phyloP scores from a whole-genome alignment of 2,329 filamentous ascomycete species.

The Monosporascus sp. region DNA sequence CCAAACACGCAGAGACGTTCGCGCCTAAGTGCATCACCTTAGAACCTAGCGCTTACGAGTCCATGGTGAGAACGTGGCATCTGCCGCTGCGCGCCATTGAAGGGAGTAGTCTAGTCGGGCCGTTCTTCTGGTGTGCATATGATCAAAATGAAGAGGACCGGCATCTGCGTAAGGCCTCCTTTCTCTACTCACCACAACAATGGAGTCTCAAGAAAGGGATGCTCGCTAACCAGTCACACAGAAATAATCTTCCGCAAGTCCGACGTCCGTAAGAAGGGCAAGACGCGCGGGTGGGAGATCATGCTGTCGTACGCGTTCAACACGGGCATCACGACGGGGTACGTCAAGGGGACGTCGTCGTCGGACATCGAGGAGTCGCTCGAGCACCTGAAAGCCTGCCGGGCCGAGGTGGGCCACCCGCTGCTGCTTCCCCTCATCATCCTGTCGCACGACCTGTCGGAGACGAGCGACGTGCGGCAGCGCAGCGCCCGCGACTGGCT shows the following conservation, averaged over 20 bases:
- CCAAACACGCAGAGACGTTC: slow-evolving; percentile 54
- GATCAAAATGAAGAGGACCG: slow-evolving; percentile 53
- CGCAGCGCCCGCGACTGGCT: slow-evolving; percentile 59
- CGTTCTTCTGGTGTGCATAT: slow-evolving; percentile 57
- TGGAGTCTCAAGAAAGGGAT: neutral
- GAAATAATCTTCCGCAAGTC: slow-evolving; percentile 61
- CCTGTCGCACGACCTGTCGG: slow-evolving; percentile 52
- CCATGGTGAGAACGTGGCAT: slow-evolving; percentile 50
- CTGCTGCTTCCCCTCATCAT: slow-evolving; percentile 55
- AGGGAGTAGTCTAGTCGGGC: slow-evolving; percentile 53
- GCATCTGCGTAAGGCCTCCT: slow-evolving; percentile 45
- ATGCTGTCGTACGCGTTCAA: slow-evolving; percentile 55
- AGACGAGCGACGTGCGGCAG: slow-evolving; percentile 54
- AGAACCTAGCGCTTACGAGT: slow-evolving; percentile 42
- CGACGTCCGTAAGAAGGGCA: slow-evolving; percentile 60
- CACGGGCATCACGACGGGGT: slow-evolving; percentile 53
- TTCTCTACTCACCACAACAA: too few species aligned
- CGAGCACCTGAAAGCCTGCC: slow-evolving; percentile 44
- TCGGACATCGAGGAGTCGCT: slow-evolving; percentile 49
- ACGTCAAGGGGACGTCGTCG: slow-evolving; percentile 54
- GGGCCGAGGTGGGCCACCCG: slow-evolving; percentile 48
- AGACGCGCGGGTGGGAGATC: slow-evolving; percentile 59
- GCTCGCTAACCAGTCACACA: slow-evolving; percentile 14
- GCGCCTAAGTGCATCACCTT: slow-evolving; percentile 50
- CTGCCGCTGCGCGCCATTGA: slow-evolving; percentile 56